Evolutionary conservation across 176 grass and related monocot genomes (phyloP), one percentile per base, ranked within the genome.

Genomic region (Areca catechu): DNA sequence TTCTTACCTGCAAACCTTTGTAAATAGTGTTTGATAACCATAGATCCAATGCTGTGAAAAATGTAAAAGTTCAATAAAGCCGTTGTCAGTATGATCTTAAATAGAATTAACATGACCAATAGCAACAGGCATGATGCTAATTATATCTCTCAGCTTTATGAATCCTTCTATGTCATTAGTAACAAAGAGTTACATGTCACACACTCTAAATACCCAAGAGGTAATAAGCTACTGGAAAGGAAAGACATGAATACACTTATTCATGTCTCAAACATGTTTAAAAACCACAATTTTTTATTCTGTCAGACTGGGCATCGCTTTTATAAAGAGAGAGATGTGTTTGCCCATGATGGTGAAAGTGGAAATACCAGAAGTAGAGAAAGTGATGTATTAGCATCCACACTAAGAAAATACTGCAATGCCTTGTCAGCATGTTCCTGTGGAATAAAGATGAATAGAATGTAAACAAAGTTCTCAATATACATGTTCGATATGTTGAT

Each of bases 351-450:
- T 2, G 17, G 19, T 15, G 15, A 22, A 23, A 1, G 18, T 61
- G 7, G 9, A 64, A 71, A 47, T 80, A 98, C 93, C 94, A 97
- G 61, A 69, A 97, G 70, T 12, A 80, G 78, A 82, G 81, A 61
- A 58, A 99, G 73, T 73, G 88, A 62, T 55, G 80, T 85, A 51
- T 49, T 74, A 20, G 84, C 78, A 59, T 92, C 84, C 30, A 78
- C 69, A 67, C 81, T 80, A 50, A 92, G 43, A 57, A 92, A 98
- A 83, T 98, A 98, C 56, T 88, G 93, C 66, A 92, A 61, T 37
- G 88, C 81, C 71, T 78, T 93, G 53, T 86, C 88, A 79, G 94
- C 88, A 86, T 98, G 74, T 56, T 89, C n/a, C 94, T 98, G 65
- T 60, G 76, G 54, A 80, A 75, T 73, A 37, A 78, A 78, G 83